These are phyloP conservation scores for Fagopyrum esculentum DNA, from an alignment of 148 eudicot genomes.

Conservation along the genomic window DNA sequence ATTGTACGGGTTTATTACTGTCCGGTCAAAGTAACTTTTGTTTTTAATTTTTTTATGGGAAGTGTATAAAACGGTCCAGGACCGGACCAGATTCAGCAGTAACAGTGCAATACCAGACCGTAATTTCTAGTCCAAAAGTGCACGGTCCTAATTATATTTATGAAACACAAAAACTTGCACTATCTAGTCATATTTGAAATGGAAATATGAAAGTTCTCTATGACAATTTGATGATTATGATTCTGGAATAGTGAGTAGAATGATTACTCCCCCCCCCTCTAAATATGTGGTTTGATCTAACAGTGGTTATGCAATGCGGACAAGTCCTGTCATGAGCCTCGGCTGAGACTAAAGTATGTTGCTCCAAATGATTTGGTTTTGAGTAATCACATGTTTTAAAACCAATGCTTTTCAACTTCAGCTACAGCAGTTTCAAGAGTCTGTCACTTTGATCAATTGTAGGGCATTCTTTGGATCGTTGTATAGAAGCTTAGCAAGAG, in stretches of 20 bases:
- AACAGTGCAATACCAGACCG: too few relatives aligned
- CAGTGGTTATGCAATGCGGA: conserved; percentile 99
- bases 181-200: not conserved
- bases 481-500: conserved; percentile 74
- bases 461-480: conserved; percentile 94
- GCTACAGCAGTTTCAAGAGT: not conserved
- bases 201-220: not conserved
- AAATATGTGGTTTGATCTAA: conserved; percentile 15
- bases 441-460: conserved; percentile 9
- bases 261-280: not conserved
- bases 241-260: not conserved
- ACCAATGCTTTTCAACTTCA: not conserved
- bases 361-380: not conserved
- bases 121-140: too few relatives aligned
- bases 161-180: not conserved
- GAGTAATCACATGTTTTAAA: not conserved
- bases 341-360: conserved; percentile 81
- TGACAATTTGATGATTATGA: not conserved
- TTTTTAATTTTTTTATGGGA: too few relatives aligned
- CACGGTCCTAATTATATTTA: not conserved
- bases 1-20: too few relatives aligned
- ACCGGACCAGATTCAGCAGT: too few relatives aligned
- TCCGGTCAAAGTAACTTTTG: too few relatives aligned
- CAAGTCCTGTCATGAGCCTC: conserved; percentile 92
- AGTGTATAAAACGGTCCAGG: too few relatives aligned